phyloP scores from a whole-genome alignment of 306 rosid genomes.

The Neltuma alba region DNA sequence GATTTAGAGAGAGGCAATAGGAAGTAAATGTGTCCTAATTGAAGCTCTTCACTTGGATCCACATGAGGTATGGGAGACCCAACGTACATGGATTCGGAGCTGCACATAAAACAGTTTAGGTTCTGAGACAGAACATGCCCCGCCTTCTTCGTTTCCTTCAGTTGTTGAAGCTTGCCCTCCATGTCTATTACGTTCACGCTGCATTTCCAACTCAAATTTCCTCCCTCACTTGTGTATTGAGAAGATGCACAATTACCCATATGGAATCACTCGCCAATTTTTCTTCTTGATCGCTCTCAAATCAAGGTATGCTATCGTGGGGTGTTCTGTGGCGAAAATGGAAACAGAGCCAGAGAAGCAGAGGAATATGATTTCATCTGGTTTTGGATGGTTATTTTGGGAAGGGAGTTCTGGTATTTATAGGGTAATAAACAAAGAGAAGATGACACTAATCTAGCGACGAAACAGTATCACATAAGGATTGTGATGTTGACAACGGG shows the following conservation, averaged over 20 bases:
- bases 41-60: constrained; percentile 50
- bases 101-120: constrained; percentile 54
- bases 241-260: constrained; percentile 73
- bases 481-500: background rate
- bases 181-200: constrained; percentile 50
- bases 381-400: background rate
- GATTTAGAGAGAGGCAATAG: constrained; percentile 53
- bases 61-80: constrained; percentile 39
- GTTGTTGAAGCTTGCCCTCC: constrained; percentile 60
- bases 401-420: constrained; percentile 25
- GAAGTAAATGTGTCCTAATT: constrained; percentile 58
- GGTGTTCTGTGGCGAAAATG: background rate
- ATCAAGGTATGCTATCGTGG: background rate
- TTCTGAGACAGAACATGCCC: constrained; percentile 54
- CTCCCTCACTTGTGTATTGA: constrained; percentile 31
- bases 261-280: background rate
- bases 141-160: constrained; percentile 52
- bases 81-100: constrained; percentile 61
- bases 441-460: background rate
- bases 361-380: background rate
- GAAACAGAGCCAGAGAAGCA: constrained; percentile 1
- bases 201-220: constrained; percentile 30
- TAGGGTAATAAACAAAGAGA: constrained; percentile 18
- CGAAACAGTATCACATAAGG: background rate
- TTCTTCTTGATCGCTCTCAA: background rate